Evolutionary conservation across 768 basidiomycete genomes (phyloP), one percentile per base, ranked within the genome.

Genomic region (Podaxis sp.): DNA sequence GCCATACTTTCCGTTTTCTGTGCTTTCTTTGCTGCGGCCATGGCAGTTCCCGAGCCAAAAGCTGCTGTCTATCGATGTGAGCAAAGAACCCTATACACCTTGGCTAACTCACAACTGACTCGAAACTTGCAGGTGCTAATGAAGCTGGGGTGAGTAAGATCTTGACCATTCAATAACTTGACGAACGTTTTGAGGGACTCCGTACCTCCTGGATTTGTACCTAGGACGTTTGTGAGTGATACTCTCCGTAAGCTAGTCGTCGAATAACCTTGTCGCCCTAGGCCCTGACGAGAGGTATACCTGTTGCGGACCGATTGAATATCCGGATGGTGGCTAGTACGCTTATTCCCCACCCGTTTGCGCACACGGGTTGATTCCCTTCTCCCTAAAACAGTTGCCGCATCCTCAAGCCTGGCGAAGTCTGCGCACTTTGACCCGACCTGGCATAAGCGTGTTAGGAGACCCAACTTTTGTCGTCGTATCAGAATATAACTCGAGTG

Each of bases 321-420:
- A n/a, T 5, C 51, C 44, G 1, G 63, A 57, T 28, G 61, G 61
- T 38, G 63, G 61, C 52, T 61, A 50, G 63, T 64, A 32, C 42
- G 61, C 38, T 36, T 14, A 44, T 25, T 38, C 47, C 11, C 32
- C 16, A 10, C 40, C 32, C 4, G 42, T 28, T 50, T 11, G 7
- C 32, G 1, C 7, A 32, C 4, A 10, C 16, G 3, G 14, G 4
- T 4, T 40, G 16, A 40, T 14, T n/a, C 4, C 4, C 16, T n/a
- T n/a, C 13, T n/a, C 13, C 4, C 4, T 58, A 21, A 25, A n/a
- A 13, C 28, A 68, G 66, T 18, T 68, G 67, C 55, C 54, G 46
- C 48, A 68, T 59, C 9, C 60, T 68, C 23, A 61, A 65, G 11
- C 60, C 67, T 6, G 65, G 46, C 9, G 50, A 65, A 44, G 62